phyloP scores from a whole-genome alignment of 1,139 yeast genomes.

The Yamadazyma atlantica region DNA sequence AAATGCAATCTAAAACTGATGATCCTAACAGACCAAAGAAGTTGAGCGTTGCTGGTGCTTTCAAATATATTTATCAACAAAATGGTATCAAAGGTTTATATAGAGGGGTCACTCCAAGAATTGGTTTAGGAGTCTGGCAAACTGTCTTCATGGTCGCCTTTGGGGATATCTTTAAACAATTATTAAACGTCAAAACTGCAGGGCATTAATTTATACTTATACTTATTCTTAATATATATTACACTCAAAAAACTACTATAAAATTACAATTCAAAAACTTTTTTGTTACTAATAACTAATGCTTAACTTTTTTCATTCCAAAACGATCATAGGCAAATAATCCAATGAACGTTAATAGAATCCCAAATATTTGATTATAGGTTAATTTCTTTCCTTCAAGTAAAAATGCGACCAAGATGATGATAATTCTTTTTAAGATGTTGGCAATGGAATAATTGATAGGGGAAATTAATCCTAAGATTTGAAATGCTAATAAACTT shows the following conservation, averaged over 20 bases:
- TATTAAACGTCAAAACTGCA: slow-evolving; percentile 44
- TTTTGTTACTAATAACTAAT: too few relatives aligned
- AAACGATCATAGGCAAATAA: slow-evolving; percentile 68
- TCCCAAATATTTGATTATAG: slow-evolving; percentile 64
- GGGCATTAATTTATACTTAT: slow-evolving; percentile 28
- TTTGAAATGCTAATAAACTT: slow-evolving; percentile 84
- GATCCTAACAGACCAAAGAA: slow-evolving; percentile 97
- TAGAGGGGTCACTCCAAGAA: slow-evolving; percentile 96
- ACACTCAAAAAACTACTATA: not conserved
- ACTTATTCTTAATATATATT: not conserved
- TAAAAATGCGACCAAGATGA: slow-evolving; percentile 74
- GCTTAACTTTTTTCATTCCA: slow-evolving; percentile 5
- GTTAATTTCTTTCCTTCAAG: slow-evolving; percentile 68
- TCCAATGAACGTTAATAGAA: slow-evolving; percentile 64
- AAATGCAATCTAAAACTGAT: slow-evolving; percentile 90
- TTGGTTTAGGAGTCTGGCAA: slow-evolving; percentile 97
- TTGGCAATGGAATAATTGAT: slow-evolving; percentile 92
- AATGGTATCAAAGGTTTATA: slow-evolving; percentile 90
- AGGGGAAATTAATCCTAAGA: slow-evolving; percentile 81
- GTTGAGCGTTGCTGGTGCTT: slow-evolving; percentile 74
- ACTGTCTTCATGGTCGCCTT: slow-evolving; percentile 99
- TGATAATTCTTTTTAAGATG: slow-evolving; percentile 81
- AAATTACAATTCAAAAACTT: not conserved
- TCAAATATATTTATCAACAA: slow-evolving; percentile 75
- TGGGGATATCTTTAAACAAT: slow-evolving; percentile 72